Base-by-base conservation (phyloP, 2,329 filamentous ascomycete genomes). In the Fusarium proliferatum region DNA sequence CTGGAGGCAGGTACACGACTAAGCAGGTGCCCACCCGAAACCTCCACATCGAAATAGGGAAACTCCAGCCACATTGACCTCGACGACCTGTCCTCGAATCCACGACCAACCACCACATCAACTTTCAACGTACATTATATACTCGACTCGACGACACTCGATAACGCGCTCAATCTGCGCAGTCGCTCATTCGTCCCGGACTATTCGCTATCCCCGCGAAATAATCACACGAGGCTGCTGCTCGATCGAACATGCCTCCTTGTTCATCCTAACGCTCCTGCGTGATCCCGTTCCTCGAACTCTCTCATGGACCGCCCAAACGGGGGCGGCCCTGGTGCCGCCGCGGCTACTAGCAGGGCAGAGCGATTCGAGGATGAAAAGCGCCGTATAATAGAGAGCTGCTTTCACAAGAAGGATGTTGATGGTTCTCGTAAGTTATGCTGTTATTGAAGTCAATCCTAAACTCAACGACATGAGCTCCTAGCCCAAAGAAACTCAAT, bases 311-410 rank as follows among this genome's bases (percentile, higher is more conserved):
- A 84, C 78, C 81, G 81, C 80, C 78, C 81, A 77, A 83, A 82
- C 72, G 82, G 81, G 76, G 78, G 78, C 71, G 79, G 80, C 76
- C 78, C 79, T 64, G 79, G 78, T 74, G 76, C 80, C 63, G 80
- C 80, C 67, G 76, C 80, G 62, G 80, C 81, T 74, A 77, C 78
- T 76, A 80, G 75, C 71, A 81, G 82, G 77, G 96, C 96, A 62
- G 94, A 97, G 85, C 90, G 91, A 78, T 99, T 98, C 82, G 96
- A 99, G 83, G 95, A 98, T 80, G 96, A 99, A 87, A 97, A 98
- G 87, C 89, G 90, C 81, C 91, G 96, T 81, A 98, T 99, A 79
- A 92, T 97, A 74, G 93, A 97, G 72, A 97, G 94, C 83, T 98
- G 95, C 85, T 99, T 98, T 86, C 89, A 87, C 82, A 98, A 97